A percentile compares a stretch with the other conserved stretches of the same genome.
Evolutionary conservation across 352 stramenopile species (phyloP).

Genomic region (Pythium guiyangense): DNA sequence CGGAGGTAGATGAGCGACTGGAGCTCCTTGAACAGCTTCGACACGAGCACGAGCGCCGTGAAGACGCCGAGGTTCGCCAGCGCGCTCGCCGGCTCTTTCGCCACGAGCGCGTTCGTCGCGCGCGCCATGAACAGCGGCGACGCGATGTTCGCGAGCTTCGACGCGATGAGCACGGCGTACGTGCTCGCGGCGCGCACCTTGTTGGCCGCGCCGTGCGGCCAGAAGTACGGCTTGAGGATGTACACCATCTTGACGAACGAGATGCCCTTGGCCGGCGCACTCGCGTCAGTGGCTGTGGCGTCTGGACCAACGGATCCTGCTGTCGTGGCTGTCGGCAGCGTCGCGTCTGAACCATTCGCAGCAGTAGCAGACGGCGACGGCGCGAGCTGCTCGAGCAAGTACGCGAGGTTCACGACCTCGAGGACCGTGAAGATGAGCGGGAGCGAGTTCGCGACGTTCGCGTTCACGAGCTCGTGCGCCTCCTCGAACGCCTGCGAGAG

Average conservation of each 20-base stretch:
- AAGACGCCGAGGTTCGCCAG: constrained; percentile 79
- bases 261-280: constrained; percentile 42
- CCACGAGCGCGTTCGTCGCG: too few species aligned
- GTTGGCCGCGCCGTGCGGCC: too few species aligned
- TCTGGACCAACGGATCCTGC: constrained; percentile 13
- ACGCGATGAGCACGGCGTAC: too few species aligned
- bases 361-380: constrained; percentile 10
- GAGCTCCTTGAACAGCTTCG: constrained; percentile 92
- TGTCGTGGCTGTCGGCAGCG: constrained; percentile 18
- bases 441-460: constrained; percentile 80
- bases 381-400: constrained; percentile 47
- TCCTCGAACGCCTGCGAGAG: constrained; percentile 54
- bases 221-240: too few species aligned
- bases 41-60: constrained; percentile 76
- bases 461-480: constrained; percentile 43
- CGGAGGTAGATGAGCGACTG: constrained; percentile 94
- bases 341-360: too few species aligned
- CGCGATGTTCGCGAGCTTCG: too few species aligned
- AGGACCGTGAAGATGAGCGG: constrained; percentile 83
- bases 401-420: constrained; percentile 73
- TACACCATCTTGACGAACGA: too few species aligned
- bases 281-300: constrained; percentile 19
- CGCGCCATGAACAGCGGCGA: too few species aligned
- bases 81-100: too few species aligned
- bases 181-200: too few species aligned